Conservation (phyloP, 2,329 filamentous ascomycete species). For the Colletotrichum sp. region DNA sequence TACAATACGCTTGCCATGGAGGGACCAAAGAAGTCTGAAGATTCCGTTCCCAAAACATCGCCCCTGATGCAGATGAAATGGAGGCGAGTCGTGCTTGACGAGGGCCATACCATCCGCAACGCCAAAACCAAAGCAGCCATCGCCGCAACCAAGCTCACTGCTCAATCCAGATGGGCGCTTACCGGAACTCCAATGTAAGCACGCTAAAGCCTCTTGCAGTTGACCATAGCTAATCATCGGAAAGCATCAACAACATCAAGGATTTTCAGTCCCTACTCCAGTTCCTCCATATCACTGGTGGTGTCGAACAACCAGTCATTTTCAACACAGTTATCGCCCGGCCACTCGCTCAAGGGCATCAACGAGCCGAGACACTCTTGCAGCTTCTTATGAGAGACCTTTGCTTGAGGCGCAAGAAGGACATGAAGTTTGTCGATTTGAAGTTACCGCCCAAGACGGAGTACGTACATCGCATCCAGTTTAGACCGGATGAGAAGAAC, state of each 20-base stretch:
- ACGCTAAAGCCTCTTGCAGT: not conserved
- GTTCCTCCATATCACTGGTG: constrained; percentile 78
- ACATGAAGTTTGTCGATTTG: constrained; percentile 87
- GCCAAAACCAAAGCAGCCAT: constrained; percentile 73
- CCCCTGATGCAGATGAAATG: constrained; percentile 61
- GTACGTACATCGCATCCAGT: constrained; percentile 76
- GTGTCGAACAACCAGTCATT: constrained; percentile 73
- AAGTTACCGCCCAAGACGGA: constrained; percentile 79
- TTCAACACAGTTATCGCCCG: constrained; percentile 77
- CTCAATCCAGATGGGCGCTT: constrained; percentile 78
- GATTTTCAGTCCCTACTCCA: constrained; percentile 82
- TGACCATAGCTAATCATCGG: not conserved
- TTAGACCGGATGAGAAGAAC: constrained; percentile 74
- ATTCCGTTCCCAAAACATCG: not conserved
- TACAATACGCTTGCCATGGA: constrained; percentile 80
- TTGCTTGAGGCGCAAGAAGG: constrained; percentile 81
- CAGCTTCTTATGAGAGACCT: constrained; percentile 81
- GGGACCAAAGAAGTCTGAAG: constrained; percentile 24
- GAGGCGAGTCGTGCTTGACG: constrained; percentile 81
- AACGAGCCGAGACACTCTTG: constrained; percentile 66
- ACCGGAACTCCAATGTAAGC: constrained; percentile 79
- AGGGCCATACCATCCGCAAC: constrained; percentile 84
- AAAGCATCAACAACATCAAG: constrained; percentile 75
- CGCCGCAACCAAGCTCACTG: constrained; percentile 70
- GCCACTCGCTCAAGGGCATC: constrained; percentile 64